These are phyloP conservation scores for Gigaspora rosea DNA, from an alignment of 192 early-diverging fungal genomes.

Conservation along the genomic window DNA sequence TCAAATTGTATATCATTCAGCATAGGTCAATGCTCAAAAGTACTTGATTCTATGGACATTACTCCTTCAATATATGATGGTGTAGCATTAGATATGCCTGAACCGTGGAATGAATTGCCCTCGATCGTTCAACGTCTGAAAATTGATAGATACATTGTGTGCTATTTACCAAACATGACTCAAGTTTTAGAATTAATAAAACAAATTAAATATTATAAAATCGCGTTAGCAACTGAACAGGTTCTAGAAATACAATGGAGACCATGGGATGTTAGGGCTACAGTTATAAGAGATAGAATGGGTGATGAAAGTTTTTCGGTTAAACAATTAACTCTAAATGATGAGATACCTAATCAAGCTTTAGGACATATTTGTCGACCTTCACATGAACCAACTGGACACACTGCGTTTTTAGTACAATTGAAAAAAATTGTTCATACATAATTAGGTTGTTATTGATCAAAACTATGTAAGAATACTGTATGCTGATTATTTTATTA, in stretches of 20 bases:
- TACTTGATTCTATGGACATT: slow-evolving; percentile 13
- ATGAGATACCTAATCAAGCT: slow-evolving; percentile 5
- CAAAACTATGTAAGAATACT: too few relatives aligned
- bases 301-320: neutral
- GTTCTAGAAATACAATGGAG: slow-evolving; percentile 45
- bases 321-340: neutral
- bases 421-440: slow-evolving; percentile 37
- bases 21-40: slow-evolving; percentile 5
- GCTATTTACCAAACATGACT: slow-evolving; percentile 56
- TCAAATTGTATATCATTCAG: slow-evolving; percentile 4
- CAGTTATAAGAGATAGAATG: slow-evolving; percentile 42
- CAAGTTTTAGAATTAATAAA: slow-evolving; percentile 44
- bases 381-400: slow-evolving; percentile 36
- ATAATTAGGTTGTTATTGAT: too few relatives aligned
- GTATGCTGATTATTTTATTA: too few relatives aligned
- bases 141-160: slow-evolving; percentile 48
- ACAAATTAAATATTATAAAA: slow-evolving; percentile 16
- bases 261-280: slow-evolving; percentile 47
- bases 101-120: slow-evolving; percentile 36
- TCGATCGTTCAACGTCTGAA: slow-evolving; percentile 34
- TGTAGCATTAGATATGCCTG: slow-evolving; percentile 49
- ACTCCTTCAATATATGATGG: slow-evolving; percentile 42
- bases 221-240: slow-evolving; percentile 38
- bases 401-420: slow-evolving; percentile 51
- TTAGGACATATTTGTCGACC: slow-evolving; percentile 50